Conservation (phyloP, 768 basidiomycete species). For the Tylopilus subfusipes region DNA sequence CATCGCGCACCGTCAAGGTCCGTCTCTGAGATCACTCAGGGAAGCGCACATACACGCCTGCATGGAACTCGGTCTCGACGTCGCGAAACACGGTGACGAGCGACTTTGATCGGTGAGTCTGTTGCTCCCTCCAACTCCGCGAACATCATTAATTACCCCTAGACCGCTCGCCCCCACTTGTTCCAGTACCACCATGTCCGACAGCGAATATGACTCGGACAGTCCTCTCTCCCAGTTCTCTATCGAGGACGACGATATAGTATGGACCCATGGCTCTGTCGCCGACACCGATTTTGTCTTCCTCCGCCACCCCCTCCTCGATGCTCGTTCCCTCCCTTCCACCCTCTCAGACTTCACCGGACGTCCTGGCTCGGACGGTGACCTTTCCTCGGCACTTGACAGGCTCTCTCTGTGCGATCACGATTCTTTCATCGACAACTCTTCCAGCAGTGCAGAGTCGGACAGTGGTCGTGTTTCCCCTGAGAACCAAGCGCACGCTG, state of each 20-base stretch:
- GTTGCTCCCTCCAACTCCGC: slow-evolving; percentile 14
- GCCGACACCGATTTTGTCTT: slow-evolving; percentile 26
- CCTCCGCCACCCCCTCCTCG: slow-evolving; percentile 17
- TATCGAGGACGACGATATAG: slow-evolving; percentile 24
- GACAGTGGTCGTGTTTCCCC: not conserved
- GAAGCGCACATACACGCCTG: not conserved
- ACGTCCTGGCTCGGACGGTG: slow-evolving; percentile 8
- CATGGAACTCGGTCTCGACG: not conserved
- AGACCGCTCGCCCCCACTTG: not conserved
- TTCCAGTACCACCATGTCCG: slow-evolving; percentile 8
- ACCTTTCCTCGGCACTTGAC: slow-evolving; percentile 14
- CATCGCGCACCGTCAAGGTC: not conserved
- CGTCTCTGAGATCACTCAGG: not conserved
- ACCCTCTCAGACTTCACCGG: slow-evolving; percentile 7
- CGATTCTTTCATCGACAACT: slow-evolving; percentile 1
- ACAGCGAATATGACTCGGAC: slow-evolving; percentile 4
- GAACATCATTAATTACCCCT: slow-evolving; percentile 5
- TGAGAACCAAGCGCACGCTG: not conserved
- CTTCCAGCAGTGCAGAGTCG: slow-evolving; percentile 8
- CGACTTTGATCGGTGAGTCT: slow-evolving; percentile 2
- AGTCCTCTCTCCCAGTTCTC: slow-evolving; percentile 14
- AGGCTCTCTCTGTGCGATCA: slow-evolving; percentile 16
- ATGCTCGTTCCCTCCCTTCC: slow-evolving; percentile 13
- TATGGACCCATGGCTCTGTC: slow-evolving; percentile 12
- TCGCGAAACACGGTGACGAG: slow-evolving; percentile 10